Evolutionary conservation across 2,329 filamentous ascomycete species (phyloP).

Genomic region (Colletotrichum chrysophilum): DNA sequence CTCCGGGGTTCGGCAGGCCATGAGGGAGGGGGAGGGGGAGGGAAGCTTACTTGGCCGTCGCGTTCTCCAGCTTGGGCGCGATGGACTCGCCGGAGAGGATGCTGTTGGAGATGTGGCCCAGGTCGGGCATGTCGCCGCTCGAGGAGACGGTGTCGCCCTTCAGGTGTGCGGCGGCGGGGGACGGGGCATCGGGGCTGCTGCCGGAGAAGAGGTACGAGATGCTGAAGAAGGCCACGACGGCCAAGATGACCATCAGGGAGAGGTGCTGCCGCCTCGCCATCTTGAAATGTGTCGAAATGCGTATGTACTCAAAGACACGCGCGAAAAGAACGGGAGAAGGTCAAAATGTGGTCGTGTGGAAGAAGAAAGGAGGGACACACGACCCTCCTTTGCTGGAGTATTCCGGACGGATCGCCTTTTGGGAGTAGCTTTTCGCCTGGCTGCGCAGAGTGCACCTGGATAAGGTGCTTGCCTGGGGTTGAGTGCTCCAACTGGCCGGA

Average conservation of each 20-base stretch:
- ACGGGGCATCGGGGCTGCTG: conserved; percentile 25
- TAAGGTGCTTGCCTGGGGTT: background rate
- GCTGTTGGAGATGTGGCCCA: conserved; percentile 47
- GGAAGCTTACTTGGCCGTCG: conserved; percentile 71
- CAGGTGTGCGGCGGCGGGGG: conserved; percentile 13
- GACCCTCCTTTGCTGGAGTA: background rate
- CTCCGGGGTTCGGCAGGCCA: background rate
- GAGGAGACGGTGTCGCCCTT: conserved; percentile 23
- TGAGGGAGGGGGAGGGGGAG: background rate
- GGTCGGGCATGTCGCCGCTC: conserved; percentile 33
- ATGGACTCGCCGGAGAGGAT: conserved; percentile 73
- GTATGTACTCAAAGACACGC: background rate
- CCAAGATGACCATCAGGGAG: conserved; percentile 57
- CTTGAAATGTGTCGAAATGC: conserved; percentile 17
- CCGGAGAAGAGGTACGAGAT: conserved; percentile 65
- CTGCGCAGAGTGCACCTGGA: background rate
- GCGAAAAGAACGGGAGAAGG: background rate
- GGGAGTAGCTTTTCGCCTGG: background rate
- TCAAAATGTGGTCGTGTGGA: background rate
- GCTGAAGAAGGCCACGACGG: conserved; percentile 60
- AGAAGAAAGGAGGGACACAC: background rate
- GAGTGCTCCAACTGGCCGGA: background rate
- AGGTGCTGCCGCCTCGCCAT: conserved; percentile 63
- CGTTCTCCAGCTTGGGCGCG: conserved; percentile 82
- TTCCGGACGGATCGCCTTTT: background rate